Conservation (phyloP, 2,329 filamentous ascomycete genomes). For the Thielaviopsis ethacetica region DNA sequence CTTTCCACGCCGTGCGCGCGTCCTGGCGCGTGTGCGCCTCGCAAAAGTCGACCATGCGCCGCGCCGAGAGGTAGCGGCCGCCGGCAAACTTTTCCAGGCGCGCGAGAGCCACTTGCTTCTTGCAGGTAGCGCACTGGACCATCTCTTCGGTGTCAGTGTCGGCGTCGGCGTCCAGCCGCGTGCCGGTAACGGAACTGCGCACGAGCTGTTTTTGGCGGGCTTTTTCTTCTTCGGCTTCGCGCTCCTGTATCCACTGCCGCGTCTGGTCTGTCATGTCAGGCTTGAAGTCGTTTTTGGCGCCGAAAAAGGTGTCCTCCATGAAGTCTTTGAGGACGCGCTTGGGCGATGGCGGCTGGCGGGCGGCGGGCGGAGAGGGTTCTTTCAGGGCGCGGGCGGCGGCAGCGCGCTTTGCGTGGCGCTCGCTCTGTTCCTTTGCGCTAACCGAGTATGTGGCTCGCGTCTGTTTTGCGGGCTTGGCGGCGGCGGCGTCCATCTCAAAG, state of each 20-base stretch:
- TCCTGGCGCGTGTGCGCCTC: constrained; percentile 40
- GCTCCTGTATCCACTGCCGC: not conserved
- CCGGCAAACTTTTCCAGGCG: constrained; percentile 37
- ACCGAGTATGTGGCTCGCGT: not conserved
- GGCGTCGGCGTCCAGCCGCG: too few species aligned
- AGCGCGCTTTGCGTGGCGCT: not conserved
- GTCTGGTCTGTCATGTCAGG: not conserved
- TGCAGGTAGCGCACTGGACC: constrained; percentile 48
- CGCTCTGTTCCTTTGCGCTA: not conserved
- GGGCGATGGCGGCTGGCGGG: not conserved
- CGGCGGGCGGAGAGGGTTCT: not conserved
- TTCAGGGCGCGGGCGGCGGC: not conserved
- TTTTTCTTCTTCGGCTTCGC: not conserved
- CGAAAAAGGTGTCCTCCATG: not conserved
- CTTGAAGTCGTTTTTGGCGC: not conserved
- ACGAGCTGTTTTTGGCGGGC: too few species aligned
- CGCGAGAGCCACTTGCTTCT: constrained; percentile 36
- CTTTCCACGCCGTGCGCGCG: constrained; percentile 30
- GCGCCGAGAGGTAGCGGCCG: constrained; percentile 33
- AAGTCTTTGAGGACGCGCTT: not conserved
- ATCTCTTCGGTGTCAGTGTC: not conserved
- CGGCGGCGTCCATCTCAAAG: not conserved
- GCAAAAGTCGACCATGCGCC: constrained; percentile 47
- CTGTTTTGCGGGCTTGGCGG: not conserved
- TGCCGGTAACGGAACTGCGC: too few species aligned